phyloP scores from a whole-genome alignment of 345 rosid species.

The Raphanus sativus region DNA sequence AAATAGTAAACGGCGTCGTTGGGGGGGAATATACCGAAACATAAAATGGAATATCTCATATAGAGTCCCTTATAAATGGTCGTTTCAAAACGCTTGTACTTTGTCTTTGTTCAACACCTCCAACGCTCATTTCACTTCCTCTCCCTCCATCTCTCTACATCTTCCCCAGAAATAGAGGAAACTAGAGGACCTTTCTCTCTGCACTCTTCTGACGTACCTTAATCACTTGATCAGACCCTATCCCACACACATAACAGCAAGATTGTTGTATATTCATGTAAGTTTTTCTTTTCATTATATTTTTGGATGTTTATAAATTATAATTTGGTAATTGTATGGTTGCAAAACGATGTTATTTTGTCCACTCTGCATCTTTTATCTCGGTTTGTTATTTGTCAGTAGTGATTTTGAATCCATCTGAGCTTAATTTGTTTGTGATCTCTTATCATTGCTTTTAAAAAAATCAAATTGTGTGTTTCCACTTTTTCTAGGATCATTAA shows the following conservation, averaged over 20 bases:
- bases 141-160: neutral
- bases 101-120: slow-evolving; percentile 29
- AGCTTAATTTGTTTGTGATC: neutral
- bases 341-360: neutral
- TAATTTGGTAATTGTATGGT: neutral
- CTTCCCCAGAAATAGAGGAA: neutral
- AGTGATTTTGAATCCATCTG: neutral
- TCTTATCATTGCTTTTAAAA: neutral
- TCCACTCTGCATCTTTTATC: slow-evolving; percentile 14
- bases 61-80: slow-evolving; percentile 27
- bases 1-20: slow-evolving; percentile 22
- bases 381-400: slow-evolving; percentile 6
- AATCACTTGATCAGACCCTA: slow-evolving; percentile 2
- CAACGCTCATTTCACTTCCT: slow-evolving; percentile 6
- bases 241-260: neutral
- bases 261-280: slow-evolving; percentile 14
- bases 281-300: slow-evolving; percentile 7
- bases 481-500: slow-evolving; percentile 13
- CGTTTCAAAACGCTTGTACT: slow-evolving; percentile 14
- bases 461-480: neutral
- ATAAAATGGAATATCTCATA: slow-evolving; percentile 32
- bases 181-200: neutral
- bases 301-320: neutral
- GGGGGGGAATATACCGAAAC: slow-evolving; percentile 28
- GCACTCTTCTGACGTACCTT: neutral